Evolutionary conservation across 305 asterid species (phyloP), one percentile per base, ranked within the genome.

Genomic region (Ajuga reptans): DNA sequence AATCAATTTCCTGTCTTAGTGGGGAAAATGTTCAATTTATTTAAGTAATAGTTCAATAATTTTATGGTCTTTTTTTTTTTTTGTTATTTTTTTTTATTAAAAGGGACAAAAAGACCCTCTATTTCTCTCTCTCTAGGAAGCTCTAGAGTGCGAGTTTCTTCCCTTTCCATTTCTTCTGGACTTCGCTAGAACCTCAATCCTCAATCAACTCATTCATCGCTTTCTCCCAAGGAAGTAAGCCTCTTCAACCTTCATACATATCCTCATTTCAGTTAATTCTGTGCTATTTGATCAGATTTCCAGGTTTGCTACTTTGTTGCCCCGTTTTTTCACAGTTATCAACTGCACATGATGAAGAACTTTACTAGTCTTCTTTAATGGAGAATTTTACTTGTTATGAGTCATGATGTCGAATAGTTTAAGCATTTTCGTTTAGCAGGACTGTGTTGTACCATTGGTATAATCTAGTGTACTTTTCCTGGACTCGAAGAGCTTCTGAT

Each of bases 141-240:
- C 78, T 85, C 87, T 79, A 81, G 86, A 83, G 81, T 67, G 60
- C 57, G 57, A 77, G 69, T 24, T 9, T 17, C 36, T 36, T 18
- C 10, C 8, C n/a, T 6, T 45, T 15, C 46, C 41, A 39, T 15
- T 4, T 50, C 34, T 59, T 45, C 29, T 52, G 10, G 69, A 34
- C 41, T 29, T 51, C 39, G 12, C 70, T 46, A 31, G 63, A 39
- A 31, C 62, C n/a, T 29, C 62, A 9, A 1, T 9, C n/a, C 61
- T 31, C 16, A 0, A 9, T 9, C 15, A 56, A 64, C 52, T 57
- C 79, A 59, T 8, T 59, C 9, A 15, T 71, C 39, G 31, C 51
- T 27, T 43, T 18, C 53, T 63, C 46, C 2, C 52, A 27, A 36
- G 49, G 8, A 51, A 16, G 84, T 81, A 81, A 81, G 79, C 61